phyloP scores from a whole-genome alignment of 2,329 filamentous ascomycete genomes.

The Reticulascus tulasneorum region DNA sequence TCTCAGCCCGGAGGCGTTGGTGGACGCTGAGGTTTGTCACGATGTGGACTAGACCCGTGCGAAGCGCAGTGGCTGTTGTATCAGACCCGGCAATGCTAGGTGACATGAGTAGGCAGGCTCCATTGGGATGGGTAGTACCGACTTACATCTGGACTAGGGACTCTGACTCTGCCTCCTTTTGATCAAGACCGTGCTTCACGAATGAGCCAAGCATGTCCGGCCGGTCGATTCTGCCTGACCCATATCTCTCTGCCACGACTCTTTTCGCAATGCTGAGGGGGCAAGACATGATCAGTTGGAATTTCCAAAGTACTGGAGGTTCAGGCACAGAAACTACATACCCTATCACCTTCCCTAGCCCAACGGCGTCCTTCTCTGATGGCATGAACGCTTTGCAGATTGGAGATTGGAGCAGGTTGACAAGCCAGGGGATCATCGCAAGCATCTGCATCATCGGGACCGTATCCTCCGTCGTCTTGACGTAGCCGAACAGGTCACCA shows the following conservation, averaged over 20 bases:
- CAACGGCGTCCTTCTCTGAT: conserved; percentile 22
- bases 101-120: background rate
- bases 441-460: conserved; percentile 13
- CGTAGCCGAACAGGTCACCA: conserved; percentile 19
- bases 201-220: conserved; percentile 48
- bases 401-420: conserved; percentile 15
- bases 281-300: no score
- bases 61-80: conserved; percentile 30
- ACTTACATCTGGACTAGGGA: conserved; percentile 15
- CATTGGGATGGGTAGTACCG: background rate
- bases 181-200: conserved; percentile 23
- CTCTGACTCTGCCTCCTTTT: conserved; percentile 22
- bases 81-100: conserved; percentile 29
- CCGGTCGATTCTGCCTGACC: conserved; percentile 34
- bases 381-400: conserved; percentile 18
- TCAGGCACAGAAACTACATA: no score
- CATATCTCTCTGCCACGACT: conserved; percentile 41
- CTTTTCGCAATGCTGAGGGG: conserved; percentile 40
- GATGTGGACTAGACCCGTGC: conserved; percentile 47
- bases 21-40: conserved; percentile 43
- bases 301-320: no score
- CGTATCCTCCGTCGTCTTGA: conserved; percentile 8
- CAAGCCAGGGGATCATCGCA: conserved; percentile 19
- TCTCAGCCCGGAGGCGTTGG: conserved; percentile 42
- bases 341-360: conserved; percentile 27